These are phyloP conservation scores for Dittrichia graveolens DNA, from an alignment of 129 eudicot species.

Conservation along the genomic window DNA sequence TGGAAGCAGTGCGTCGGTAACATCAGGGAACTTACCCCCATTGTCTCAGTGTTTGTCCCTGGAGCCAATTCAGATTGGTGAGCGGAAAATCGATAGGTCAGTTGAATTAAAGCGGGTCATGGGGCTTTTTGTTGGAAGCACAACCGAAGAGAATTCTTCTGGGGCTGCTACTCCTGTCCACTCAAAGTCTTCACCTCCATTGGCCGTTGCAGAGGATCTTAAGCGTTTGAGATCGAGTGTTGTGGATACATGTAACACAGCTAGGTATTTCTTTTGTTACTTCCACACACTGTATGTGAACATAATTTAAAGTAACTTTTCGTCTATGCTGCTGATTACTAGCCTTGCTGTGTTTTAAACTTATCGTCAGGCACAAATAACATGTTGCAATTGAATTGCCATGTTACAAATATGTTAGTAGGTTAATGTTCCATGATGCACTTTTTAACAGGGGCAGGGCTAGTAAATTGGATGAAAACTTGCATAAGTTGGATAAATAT, in stretches of 20 bases:
- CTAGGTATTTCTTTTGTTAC: constrained; percentile 54
- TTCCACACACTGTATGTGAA: neutral
- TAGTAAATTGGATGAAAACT: constrained; percentile 67
- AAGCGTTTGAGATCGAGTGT: constrained; percentile 60
- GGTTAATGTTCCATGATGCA: constrained; percentile 10
- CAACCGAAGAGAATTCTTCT: constrained; percentile 60
- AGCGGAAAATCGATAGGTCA: constrained; percentile 46
- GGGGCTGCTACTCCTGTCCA: constrained; percentile 57
- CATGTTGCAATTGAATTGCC: neutral
- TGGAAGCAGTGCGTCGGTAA: constrained; percentile 30
- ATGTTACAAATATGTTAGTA: neutral
- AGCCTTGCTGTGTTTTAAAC: neutral
- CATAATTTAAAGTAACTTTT: neutral
- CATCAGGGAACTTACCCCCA: constrained; percentile 44
- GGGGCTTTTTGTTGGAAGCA: constrained; percentile 49
- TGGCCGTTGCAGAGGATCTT: constrained; percentile 59
- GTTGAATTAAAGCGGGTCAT: constrained; percentile 69
- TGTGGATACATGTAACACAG: constrained; percentile 56
- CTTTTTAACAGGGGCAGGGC: constrained; percentile 65
- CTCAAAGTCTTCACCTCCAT: constrained; percentile 49
- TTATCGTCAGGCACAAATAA: neutral
- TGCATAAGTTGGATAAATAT: constrained; percentile 64
- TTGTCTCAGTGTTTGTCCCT: constrained; percentile 67
- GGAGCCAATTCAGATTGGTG: constrained; percentile 67
- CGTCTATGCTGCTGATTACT: neutral